Evolutionary conservation across 2,329 filamentous ascomycete genomes (phyloP).

Genomic region (Cladosporium sphaerospermum): DNA sequence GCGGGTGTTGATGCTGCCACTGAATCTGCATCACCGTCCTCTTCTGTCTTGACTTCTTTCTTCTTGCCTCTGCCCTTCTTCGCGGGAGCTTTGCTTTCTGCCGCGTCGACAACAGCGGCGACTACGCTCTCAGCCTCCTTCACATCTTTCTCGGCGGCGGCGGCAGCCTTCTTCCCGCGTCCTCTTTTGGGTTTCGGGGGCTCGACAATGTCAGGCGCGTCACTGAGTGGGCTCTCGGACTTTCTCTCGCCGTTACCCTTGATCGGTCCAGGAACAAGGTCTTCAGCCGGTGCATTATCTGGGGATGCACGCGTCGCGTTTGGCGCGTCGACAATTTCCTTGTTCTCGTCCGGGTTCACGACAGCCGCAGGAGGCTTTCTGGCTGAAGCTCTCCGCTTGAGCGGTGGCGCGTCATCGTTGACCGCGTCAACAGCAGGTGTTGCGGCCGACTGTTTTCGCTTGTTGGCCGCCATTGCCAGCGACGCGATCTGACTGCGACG

Average conservation of each 20-base stretch:
- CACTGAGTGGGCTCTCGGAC: slow-evolving; percentile 30
- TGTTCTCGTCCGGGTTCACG: slow-evolving; percentile 29
- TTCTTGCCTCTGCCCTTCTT: slow-evolving; percentile 13
- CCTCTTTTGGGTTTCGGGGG: slow-evolving; percentile 21
- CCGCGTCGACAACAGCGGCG: slow-evolving; percentile 11
- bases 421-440: slow-evolving; percentile 8
- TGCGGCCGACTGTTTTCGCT: slow-evolving; percentile 20
- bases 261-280: slow-evolving; percentile 23
- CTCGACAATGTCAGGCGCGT: slow-evolving; percentile 29
- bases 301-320: slow-evolving; percentile 39
- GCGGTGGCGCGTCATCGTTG: slow-evolving; percentile 16
- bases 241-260: slow-evolving; percentile 17
- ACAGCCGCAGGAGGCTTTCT: slow-evolving; percentile 14
- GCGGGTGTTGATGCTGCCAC: slow-evolving; percentile 11
- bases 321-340: slow-evolving; percentile 38
- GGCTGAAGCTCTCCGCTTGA: slow-evolving; percentile 16
- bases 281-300: slow-evolving; percentile 32
- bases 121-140: slow-evolving; percentile 16
- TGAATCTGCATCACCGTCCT: slow-evolving; percentile 12
- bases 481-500: background rate
- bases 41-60: slow-evolving; percentile 13
- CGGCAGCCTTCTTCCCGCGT: slow-evolving; percentile 16
- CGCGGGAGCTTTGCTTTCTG: slow-evolving; percentile 12
- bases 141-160: slow-evolving; percentile 15
- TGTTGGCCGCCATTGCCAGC: slow-evolving; percentile 20